Conservation (phyloP, 1,284 basidiomycete genomes). For the Boletellus deceptivus region DNA sequence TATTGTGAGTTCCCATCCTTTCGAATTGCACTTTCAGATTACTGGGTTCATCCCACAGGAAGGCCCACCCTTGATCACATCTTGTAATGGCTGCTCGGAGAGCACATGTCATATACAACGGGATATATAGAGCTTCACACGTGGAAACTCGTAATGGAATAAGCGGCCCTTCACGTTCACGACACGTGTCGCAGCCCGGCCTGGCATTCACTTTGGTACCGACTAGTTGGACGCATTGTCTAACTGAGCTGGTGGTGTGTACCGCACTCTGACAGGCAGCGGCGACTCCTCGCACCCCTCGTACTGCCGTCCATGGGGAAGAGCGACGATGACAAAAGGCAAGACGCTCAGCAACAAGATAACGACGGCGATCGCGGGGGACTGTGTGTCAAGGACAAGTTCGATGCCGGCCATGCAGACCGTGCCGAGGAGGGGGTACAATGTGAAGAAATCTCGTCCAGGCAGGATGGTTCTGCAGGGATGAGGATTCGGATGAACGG, state of each 20-base stretch:
- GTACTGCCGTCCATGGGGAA: neutral
- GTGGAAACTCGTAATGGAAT: too few relatives aligned
- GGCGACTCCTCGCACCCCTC: neutral
- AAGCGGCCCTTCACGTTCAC: too few relatives aligned
- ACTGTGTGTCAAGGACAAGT: constrained; percentile 3
- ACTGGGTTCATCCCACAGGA: too few relatives aligned
- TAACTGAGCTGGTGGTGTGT: neutral
- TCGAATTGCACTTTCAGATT: too few relatives aligned
- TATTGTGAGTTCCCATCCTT: too few relatives aligned
- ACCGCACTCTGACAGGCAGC: neutral
- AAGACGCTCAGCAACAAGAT: constrained; percentile 9
- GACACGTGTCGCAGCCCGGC: too few relatives aligned
- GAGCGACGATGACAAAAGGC: constrained; percentile 2
- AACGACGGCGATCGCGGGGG: constrained; percentile 1
- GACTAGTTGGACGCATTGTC: neutral
- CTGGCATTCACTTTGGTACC: too few relatives aligned
- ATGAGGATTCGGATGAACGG: neutral
- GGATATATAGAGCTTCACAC: too few relatives aligned
- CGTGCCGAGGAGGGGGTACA: constrained; percentile 4
- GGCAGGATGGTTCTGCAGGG: neutral
- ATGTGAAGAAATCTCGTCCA: neutral
- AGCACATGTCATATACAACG: too few relatives aligned
- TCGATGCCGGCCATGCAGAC: constrained; percentile 7
- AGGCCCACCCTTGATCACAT: too few relatives aligned
- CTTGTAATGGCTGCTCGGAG: too few relatives aligned